These are phyloP conservation scores for Ceratopteris richardii DNA, from an alignment of 75 land plant species.

Conservation along the genomic window DNA sequence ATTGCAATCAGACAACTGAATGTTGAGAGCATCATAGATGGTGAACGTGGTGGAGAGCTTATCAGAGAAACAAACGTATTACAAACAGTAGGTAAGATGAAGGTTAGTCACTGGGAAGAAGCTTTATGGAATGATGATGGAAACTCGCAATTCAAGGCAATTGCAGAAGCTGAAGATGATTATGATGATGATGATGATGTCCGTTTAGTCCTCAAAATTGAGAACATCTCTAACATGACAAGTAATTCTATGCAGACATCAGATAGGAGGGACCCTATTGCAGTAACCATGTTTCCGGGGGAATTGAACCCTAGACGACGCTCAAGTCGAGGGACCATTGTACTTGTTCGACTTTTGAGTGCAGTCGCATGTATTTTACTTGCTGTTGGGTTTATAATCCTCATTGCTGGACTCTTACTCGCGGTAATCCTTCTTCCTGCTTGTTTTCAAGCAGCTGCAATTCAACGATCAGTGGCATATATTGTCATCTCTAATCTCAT, in stretches of 20 bases:
- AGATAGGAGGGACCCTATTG: slow-evolving; percentile 19
- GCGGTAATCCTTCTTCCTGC: slow-evolving; percentile 16
- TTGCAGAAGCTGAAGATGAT: slow-evolving; percentile 5
- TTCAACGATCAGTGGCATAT: slow-evolving; percentile 55
- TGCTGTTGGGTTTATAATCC: too few relatives aligned
- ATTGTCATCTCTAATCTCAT: slow-evolving; percentile 31
- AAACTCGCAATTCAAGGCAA: not conserved
- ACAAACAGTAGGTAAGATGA: too few relatives aligned
- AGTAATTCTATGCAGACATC: not conserved
- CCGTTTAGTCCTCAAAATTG: slow-evolving; percentile 2
- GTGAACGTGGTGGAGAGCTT: too few relatives aligned
- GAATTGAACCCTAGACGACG: slow-evolving; percentile 20
- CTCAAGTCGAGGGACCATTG: slow-evolving; percentile 20
- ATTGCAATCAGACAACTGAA: too few relatives aligned
- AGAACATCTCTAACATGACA: slow-evolving; percentile 5
- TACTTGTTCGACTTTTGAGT: slow-evolving; percentile 15
- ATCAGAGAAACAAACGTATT: too few relatives aligned
- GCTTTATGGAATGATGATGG: not conserved
- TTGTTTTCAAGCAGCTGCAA: slow-evolving; percentile 28
- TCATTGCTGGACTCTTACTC: too few relatives aligned
- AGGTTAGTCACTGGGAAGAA: not conserved
- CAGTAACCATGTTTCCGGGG: slow-evolving; percentile 19
- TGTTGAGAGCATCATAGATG: too few relatives aligned
- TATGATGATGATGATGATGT: slow-evolving; percentile 1
- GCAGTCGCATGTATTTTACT: slow-evolving; percentile 13